Evolutionary conservation across 2,329 filamentous ascomycete genomes (phyloP).

Genomic region (Macrophomina pseudophaseolina): DNA sequence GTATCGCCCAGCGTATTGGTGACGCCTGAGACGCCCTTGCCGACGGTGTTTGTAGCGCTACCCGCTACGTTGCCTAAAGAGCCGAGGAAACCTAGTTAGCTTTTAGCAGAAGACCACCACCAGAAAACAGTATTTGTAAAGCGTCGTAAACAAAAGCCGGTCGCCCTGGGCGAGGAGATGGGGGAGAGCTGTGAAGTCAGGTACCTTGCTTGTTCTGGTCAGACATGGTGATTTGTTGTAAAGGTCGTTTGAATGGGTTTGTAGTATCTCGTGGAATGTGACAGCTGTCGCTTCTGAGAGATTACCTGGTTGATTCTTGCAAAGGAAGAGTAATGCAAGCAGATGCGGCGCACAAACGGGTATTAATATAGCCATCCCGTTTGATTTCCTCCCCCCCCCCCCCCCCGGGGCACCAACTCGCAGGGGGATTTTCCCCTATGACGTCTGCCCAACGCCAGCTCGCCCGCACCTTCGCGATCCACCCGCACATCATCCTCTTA

Average conservation of each 20-base stretch:
- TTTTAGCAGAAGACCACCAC: neutral
- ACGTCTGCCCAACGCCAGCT: constrained; percentile 26
- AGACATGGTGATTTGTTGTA: constrained; percentile 2
- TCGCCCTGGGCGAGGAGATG: too few species aligned
- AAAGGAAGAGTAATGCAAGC: neutral
- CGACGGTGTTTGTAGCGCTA: constrained; percentile 13
- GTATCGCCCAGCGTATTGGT: constrained; percentile 11
- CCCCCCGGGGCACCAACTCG: too few species aligned
- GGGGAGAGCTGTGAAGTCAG: neutral
- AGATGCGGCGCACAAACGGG: neutral
- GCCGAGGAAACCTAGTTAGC: constrained; percentile 18
- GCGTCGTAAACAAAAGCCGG: too few species aligned
- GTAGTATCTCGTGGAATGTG: neutral
- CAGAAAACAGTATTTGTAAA: neutral
- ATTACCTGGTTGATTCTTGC: constrained; percentile 19
- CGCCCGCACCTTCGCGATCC: constrained; percentile 31
- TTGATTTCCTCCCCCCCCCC: neutral
- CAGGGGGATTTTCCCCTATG: constrained; percentile 5
- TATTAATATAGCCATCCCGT: constrained; percentile 2
- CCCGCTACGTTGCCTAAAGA: constrained; percentile 19
- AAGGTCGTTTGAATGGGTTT: neutral
- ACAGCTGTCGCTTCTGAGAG: neutral
- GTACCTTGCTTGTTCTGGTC: constrained; percentile 14
- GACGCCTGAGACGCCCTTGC: constrained; percentile 12
- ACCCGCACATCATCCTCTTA: constrained; percentile 32